These are phyloP conservation scores for Fragaria nilgerrensis DNA, from an alignment of 306 rosid genomes.

Conservation along the genomic window DNA sequence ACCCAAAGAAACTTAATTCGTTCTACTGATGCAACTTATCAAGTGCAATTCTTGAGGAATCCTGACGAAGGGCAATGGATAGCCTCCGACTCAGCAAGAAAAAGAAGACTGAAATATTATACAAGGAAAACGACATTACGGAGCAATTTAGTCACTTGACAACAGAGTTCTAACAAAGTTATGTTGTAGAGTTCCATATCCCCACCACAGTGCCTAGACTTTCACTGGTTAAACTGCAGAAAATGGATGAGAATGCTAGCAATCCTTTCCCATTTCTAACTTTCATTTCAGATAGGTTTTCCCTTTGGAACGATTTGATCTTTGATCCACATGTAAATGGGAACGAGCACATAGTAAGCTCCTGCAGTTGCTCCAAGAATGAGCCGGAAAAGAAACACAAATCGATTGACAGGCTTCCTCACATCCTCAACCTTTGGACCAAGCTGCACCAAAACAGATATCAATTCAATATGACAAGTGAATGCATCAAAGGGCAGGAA, in stretches of 20 bases:
- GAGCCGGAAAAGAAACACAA: conserved; percentile 53
- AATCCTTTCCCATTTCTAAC: background rate
- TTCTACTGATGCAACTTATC: too few relatives aligned
- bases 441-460: conserved; percentile 53
- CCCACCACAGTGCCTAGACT: background rate
- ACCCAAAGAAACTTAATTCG: too few relatives aligned
- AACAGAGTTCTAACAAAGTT: background rate
- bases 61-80: too few relatives aligned
- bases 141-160: conserved; percentile 9
- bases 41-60: too few relatives aligned
- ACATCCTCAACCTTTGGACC: conserved; percentile 87
- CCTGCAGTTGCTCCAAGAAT: conserved; percentile 66
- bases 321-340: conserved; percentile 83
- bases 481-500: background rate
- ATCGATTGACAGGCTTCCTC: conserved; percentile 48
- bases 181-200: background rate
- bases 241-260: background rate
- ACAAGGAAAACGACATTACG: background rate
- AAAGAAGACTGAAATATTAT: too few relatives aligned
- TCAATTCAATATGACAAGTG: background rate
- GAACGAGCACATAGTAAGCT: conserved; percentile 67
- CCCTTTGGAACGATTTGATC: conserved; percentile 70
- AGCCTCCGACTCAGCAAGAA: too few relatives aligned
- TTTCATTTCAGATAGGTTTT: conserved; percentile 50
- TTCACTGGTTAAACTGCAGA: background rate